Conservation (phyloP, 257 asterid genomes). For the Rehmannia glutinosa region DNA sequence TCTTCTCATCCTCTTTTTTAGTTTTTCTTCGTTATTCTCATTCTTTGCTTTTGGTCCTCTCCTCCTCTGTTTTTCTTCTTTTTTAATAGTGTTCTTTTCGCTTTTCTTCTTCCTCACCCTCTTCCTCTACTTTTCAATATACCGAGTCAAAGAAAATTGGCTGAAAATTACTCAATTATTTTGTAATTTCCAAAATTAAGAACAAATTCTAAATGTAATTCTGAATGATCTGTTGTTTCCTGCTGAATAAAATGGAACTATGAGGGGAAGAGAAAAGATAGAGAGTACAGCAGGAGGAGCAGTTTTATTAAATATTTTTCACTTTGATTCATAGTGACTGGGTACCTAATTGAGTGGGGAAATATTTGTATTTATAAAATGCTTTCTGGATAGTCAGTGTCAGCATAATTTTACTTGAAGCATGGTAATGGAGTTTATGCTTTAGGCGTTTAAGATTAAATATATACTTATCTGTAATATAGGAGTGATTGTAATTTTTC, state of each 20-base stretch:
- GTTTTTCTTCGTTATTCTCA: background rate
- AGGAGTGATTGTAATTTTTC: background rate
- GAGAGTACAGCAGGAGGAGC: background rate
- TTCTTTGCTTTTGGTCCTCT: background rate
- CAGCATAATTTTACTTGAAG: background rate
- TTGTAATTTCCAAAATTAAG: background rate
- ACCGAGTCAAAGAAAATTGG: no score
- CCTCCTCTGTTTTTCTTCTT: background rate
- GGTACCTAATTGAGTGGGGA: no score
- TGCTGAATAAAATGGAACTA: background rate
- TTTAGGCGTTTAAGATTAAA: background rate
- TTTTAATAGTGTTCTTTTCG: background rate
- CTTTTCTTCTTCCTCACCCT: background rate
- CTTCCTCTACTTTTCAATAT: no score
- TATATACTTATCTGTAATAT: background rate
- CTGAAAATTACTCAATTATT: no score
- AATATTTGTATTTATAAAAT: background rate
- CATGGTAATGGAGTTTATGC: slow-evolving; percentile 2
- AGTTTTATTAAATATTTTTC: background rate
- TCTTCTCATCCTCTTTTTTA: background rate
- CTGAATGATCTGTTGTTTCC: background rate
- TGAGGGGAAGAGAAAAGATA: background rate
- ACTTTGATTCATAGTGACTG: no score
- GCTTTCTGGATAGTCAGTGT: background rate
- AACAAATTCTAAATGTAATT: background rate